Percentiles rank a stretch among this genome's conserved stretches.
Conservation (phyloP, 768 basidiomycete genomes). For the Sporobolomyces phaffii region DNA sequence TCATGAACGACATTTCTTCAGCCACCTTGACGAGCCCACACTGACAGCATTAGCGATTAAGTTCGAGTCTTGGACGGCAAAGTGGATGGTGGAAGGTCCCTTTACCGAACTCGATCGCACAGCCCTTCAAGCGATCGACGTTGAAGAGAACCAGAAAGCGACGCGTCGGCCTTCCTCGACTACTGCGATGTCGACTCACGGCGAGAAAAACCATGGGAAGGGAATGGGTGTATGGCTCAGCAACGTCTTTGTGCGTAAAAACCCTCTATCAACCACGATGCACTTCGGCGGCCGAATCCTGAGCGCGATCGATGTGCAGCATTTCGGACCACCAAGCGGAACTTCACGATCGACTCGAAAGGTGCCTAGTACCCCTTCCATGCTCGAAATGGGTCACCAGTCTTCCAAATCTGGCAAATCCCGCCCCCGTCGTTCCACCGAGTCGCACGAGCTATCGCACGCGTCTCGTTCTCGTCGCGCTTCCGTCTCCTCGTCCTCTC, state of each 20-base stretch:
- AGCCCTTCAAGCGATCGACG: conserved; percentile 15
- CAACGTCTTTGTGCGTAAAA: too few relatives aligned
- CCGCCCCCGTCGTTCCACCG: not conserved
- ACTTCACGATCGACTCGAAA: not conserved
- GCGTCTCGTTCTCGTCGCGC: not conserved
- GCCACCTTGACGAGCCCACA: not conserved
- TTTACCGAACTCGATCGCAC: conserved; percentile 16
- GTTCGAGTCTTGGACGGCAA: not conserved
- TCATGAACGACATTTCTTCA: not conserved
- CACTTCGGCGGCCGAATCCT: too few relatives aligned
- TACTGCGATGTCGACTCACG: not conserved
- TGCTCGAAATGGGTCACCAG: conserved; percentile 3
- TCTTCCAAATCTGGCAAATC: not conserved
- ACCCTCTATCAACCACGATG: too few relatives aligned
- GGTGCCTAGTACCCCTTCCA: too few relatives aligned
- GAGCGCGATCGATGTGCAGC: too few relatives aligned
- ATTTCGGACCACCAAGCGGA: too few relatives aligned
- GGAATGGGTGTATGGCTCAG: too few relatives aligned
- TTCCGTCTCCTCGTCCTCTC: not conserved
- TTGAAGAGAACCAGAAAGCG: not conserved
- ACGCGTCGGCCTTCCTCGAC: not conserved
- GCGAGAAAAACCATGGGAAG: too few relatives aligned
- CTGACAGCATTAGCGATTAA: not conserved
- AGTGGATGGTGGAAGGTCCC: conserved; percentile 6
- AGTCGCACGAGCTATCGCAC: not conserved